A percentile compares a stretch with the other conserved stretches of the same genome.
phyloP scores from a whole-genome alignment of 345 rosid genomes.

The Populus davidiana region DNA sequence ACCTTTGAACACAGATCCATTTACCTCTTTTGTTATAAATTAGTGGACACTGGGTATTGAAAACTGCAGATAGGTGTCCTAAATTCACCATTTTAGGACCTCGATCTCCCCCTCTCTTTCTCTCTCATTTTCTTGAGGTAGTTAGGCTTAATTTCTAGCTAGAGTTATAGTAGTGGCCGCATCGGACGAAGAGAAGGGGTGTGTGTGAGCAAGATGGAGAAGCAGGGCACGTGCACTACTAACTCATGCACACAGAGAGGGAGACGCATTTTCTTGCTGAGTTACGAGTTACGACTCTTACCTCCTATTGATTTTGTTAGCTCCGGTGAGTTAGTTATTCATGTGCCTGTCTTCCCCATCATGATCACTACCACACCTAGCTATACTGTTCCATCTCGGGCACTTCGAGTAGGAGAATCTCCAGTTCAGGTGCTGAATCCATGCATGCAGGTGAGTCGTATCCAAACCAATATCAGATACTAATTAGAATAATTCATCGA shows the following conservation, averaged over 20 bases:
- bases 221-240: slow-evolving; percentile 99
- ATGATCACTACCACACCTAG: slow-evolving; percentile 57
- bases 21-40: slow-evolving; percentile 48
- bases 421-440: neutral
- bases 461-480: neutral
- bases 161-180: neutral
- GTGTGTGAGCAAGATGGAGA: slow-evolving; percentile 96
- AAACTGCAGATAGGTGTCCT: slow-evolving; percentile 16
- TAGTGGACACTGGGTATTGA: slow-evolving; percentile 31
- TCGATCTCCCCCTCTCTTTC: slow-evolving; percentile 5
- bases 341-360: slow-evolving; percentile 99
- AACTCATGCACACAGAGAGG: slow-evolving; percentile 40
- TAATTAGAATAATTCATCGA: neutral
- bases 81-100: slow-evolving; percentile 13
- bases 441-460: neutral
- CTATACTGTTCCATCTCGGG: neutral
- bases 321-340: slow-evolving; percentile 70
- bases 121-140: neutral
- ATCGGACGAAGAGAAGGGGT: slow-evolving; percentile 32
- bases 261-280: slow-evolving; percentile 2
- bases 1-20: slow-evolving; percentile 4
- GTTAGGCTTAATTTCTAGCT: neutral
- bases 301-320: neutral
- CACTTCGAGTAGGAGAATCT: neutral
- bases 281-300: neutral